Percentiles rank a stretch among this genome's conserved stretches.
phyloP scores from a whole-genome alignment of 139 green algal species.

The Chlorella sp. region DNA sequence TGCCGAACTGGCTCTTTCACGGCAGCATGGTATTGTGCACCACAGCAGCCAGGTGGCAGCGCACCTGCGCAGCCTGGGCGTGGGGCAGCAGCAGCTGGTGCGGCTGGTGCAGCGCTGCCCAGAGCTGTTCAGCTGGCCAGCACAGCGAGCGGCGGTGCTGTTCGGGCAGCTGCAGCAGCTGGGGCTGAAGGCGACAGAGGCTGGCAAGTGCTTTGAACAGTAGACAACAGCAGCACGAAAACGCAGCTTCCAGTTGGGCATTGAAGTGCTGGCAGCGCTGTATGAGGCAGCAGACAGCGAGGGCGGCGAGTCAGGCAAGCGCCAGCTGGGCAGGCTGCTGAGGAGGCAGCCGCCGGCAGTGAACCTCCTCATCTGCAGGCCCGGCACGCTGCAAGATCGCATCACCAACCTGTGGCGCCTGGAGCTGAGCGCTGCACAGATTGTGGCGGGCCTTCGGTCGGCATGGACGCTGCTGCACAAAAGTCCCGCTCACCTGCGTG shows the following conservation, averaged over 20 bases:
- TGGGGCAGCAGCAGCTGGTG: not conserved
- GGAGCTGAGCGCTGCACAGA: not conserved
- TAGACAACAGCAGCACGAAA: not conserved
- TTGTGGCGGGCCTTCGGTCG: not conserved
- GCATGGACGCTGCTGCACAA: not conserved
- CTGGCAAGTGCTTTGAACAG: not conserved
- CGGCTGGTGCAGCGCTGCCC: constrained; percentile 1
- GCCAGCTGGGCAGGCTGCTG: not conserved
- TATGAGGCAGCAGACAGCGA: not conserved
- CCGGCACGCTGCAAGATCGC: not conserved
- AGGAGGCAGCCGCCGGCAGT: not conserved
- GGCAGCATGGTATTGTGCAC: not conserved
- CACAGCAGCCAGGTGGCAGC: not conserved
- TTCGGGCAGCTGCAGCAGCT: not conserved
- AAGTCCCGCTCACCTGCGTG: not conserved
- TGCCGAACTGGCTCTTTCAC: no score
- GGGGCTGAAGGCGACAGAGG: constrained; percentile 5
- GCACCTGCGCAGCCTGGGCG: not conserved
- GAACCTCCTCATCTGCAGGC: not conserved
- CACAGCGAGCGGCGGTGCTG: constrained; percentile 4
- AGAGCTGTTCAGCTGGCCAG: constrained; percentile 9
- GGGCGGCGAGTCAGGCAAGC: not conserved
- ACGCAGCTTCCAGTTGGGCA: not conserved
- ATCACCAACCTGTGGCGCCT: not conserved
- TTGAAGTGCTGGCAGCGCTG: not conserved